Evolutionary conservation across 2,329 filamentous ascomycete genomes (phyloP).

Genomic region (Hymenoscyphus albidus): DNA sequence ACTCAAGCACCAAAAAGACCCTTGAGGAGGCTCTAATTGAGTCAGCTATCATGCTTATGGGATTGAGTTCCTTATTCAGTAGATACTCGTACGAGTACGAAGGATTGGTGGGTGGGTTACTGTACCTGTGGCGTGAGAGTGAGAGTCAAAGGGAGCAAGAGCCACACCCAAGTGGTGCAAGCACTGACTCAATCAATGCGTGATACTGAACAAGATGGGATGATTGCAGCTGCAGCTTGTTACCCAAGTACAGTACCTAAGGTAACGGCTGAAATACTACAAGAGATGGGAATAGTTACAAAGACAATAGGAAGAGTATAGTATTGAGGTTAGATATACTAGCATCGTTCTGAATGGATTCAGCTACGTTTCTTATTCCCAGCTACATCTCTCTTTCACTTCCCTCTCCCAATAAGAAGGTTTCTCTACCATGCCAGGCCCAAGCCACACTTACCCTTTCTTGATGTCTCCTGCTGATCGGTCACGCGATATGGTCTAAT

Average conservation of each 20-base stretch:
- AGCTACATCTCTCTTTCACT: background rate
- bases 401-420: background rate
- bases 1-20: background rate
- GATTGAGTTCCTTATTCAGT: background rate
- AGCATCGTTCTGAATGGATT: background rate
- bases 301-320: background rate
- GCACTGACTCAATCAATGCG: background rate
- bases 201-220: background rate
- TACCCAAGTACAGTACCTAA: background rate
- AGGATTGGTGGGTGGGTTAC: background rate
- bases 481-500: slow-evolving; percentile 1
- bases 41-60: background rate
- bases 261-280: too few species aligned
- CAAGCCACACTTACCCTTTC: background rate
- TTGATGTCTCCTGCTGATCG: background rate
- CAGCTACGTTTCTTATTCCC: background rate
- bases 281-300: background rate
- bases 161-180: background rate
- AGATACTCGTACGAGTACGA: background rate
- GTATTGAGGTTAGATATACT: background rate
- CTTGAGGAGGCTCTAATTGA: background rate
- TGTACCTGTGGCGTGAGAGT: background rate
- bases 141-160: background rate
- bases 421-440: background rate
- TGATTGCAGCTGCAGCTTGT: background rate